These are phyloP conservation scores for Extremus antarcticus DNA, from an alignment of 495 filamentous ascomycete species.

Conservation along the genomic window DNA sequence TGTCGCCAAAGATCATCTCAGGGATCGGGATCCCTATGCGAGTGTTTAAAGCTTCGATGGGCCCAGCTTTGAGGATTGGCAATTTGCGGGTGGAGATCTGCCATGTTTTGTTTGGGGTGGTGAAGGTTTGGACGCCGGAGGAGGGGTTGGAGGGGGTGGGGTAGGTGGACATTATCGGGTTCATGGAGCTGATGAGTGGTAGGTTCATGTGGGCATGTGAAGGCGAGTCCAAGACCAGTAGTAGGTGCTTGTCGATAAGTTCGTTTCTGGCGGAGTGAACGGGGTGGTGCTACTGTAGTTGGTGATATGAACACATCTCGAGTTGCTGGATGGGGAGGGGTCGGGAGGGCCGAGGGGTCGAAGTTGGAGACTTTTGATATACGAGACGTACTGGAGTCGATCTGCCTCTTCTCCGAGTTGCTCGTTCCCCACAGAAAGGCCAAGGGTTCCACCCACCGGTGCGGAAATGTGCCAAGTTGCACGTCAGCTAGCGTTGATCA, in stretches of 20 bases:
- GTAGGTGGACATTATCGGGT: neutral
- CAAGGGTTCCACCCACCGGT: too few species aligned
- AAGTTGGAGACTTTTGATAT: too few species aligned
- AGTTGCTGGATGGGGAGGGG: neutral
- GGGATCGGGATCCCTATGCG: conserved; percentile 75
- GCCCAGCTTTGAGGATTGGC: conserved; percentile 80
- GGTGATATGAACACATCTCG: neutral
- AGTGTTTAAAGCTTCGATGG: conserved; percentile 76
- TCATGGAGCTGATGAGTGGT: neutral
- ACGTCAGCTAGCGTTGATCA: neutral
- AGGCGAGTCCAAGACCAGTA: too few species aligned
- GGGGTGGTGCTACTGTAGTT: neutral
- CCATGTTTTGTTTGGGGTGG: conserved; percentile 37
- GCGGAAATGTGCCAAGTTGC: neutral
- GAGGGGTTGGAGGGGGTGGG: neutral
- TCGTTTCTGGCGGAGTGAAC: neutral
- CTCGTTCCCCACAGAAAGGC: too few species aligned
- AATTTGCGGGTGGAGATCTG: conserved; percentile 66
- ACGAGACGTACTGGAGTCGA: too few species aligned
- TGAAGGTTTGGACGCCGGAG: conserved; percentile 9
- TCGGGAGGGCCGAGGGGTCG: too few species aligned
- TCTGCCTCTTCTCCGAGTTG: neutral
- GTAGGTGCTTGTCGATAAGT: too few species aligned
- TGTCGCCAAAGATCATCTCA: conserved; percentile 99
- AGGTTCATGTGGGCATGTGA: neutral